Conservation (phyloP, 108 stramenopile genomes). For the Chaetoceros tenuissimus region DNA sequence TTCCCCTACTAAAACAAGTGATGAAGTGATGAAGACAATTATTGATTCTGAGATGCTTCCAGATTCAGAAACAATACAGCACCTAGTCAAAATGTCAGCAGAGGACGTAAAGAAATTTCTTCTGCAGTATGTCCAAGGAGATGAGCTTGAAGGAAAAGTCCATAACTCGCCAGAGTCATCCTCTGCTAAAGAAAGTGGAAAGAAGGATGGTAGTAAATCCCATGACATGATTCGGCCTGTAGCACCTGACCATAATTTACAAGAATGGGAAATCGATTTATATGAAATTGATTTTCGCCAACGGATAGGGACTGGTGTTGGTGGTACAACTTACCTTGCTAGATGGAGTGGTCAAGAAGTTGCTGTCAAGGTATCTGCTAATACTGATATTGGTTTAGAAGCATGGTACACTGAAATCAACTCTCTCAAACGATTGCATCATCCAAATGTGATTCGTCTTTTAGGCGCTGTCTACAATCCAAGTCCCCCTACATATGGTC, state of each 20-base stretch:
- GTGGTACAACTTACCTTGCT: constrained; percentile 66
- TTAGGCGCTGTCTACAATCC: constrained; percentile 56
- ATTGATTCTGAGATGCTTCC: not conserved
- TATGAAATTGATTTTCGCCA: constrained; percentile 60
- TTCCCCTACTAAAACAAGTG: not conserved
- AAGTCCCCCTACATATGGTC: constrained; percentile 51
- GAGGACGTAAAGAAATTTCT: not conserved
- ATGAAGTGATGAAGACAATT: not conserved
- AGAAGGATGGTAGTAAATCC: not conserved
- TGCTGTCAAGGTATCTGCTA: constrained; percentile 65
- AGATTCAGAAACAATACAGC: not conserved
- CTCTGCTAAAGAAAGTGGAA: not conserved
- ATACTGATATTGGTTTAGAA: constrained; percentile 51
- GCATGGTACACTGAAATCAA: constrained; percentile 60
- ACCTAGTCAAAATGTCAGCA: not conserved
- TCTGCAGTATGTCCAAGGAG: not conserved
- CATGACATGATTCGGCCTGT: not conserved
- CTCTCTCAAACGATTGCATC: constrained; percentile 49
- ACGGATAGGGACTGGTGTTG: constrained; percentile 47
- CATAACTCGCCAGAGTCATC: not conserved
- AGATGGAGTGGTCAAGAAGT: constrained; percentile 52
- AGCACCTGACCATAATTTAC: constrained; percentile 5
- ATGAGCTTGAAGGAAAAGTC: not conserved
- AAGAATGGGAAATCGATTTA: constrained; percentile 64
- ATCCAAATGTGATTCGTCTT: constrained; percentile 65